Conservation (phyloP, 225 moss, liverwort and hornwort genomes). For the Sphagnum tenellum region DNA sequence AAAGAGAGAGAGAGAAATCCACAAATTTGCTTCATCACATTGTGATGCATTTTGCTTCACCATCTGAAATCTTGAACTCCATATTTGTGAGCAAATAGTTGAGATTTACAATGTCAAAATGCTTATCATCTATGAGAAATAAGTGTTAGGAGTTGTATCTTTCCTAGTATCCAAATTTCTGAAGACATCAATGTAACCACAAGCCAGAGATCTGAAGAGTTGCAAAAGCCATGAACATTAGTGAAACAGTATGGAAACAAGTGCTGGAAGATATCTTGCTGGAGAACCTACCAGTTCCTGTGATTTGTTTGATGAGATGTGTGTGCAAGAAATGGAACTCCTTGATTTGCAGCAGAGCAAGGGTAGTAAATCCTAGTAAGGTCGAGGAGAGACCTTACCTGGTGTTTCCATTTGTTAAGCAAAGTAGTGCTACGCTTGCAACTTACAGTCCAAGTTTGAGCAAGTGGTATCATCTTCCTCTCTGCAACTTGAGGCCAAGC, state of each 20-base stretch:
- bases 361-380: constrained; percentile 4
- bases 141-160: no score
- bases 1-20: no score
- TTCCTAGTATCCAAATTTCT: no score
- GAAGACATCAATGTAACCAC: no score
- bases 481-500: constrained; percentile 27
- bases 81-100: no score
- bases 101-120: no score
- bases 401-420: constrained; percentile 23
- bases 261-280: constrained; percentile 31
- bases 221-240: neutral
- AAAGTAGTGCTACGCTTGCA: constrained; percentile 18
- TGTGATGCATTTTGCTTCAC: no score
- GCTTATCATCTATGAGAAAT: no score
- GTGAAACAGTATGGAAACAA: constrained; percentile 20
- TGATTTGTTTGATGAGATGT: constrained; percentile 38
- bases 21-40: no score
- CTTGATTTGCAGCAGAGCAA: constrained; percentile 15
- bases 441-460: constrained; percentile 30
- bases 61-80: no score
- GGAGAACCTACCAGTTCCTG: constrained; percentile 35
- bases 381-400: constrained; percentile 17
- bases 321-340: constrained; percentile 48
- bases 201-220: no score
- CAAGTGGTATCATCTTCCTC: constrained; percentile 37